phyloP scores from a whole-genome alignment of 2,329 filamentous ascomycete genomes.

The Cercospora sp. region DNA sequence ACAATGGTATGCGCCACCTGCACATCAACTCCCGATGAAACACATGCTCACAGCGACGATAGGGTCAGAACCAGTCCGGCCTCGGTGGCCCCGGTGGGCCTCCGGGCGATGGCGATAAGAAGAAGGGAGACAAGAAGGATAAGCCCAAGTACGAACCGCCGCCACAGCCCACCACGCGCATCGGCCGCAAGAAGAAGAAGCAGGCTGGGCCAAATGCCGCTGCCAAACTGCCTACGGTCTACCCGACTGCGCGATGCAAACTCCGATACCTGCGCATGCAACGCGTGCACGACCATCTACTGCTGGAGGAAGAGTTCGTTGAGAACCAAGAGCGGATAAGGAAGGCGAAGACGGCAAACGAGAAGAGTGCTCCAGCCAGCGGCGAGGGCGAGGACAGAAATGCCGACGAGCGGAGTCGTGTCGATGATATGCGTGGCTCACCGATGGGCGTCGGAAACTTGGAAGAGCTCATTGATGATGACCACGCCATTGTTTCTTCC shows the following conservation, averaged over 20 bases:
- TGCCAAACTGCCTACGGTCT: constrained; percentile 90
- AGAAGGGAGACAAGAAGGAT: constrained; percentile 89
- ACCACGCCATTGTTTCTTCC: constrained; percentile 97
- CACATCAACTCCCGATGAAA: constrained; percentile 9
- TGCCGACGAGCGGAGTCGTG: constrained; percentile 89
- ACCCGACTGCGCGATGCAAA: constrained; percentile 96
- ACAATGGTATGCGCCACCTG: constrained; percentile 23
- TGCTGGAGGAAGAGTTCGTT: constrained; percentile 97
- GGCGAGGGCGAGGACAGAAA: constrained; percentile 82
- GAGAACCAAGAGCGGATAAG: constrained; percentile 97
- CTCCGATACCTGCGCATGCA: constrained; percentile 96
- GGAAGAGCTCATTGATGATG: constrained; percentile 98
- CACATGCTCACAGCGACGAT: constrained; percentile 24
- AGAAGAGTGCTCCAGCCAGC: constrained; percentile 57
- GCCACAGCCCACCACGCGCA: constrained; percentile 91
- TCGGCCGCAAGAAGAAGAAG: constrained; percentile 99
- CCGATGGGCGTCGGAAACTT: constrained; percentile 98
- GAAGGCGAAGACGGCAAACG: constrained; percentile 83
- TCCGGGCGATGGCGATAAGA: constrained; percentile 69
- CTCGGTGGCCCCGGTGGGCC: constrained; percentile 66
- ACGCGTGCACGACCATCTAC: constrained; percentile 92
- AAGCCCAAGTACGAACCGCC: constrained; percentile 99
- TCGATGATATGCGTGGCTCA: constrained; percentile 97
- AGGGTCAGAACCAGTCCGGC: constrained; percentile 86
- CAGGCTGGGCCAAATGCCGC: constrained; percentile 87